Evolutionary conservation across 805 yeast genomes (phyloP).

Genomic region (Martiniozyma abietophila): DNA sequence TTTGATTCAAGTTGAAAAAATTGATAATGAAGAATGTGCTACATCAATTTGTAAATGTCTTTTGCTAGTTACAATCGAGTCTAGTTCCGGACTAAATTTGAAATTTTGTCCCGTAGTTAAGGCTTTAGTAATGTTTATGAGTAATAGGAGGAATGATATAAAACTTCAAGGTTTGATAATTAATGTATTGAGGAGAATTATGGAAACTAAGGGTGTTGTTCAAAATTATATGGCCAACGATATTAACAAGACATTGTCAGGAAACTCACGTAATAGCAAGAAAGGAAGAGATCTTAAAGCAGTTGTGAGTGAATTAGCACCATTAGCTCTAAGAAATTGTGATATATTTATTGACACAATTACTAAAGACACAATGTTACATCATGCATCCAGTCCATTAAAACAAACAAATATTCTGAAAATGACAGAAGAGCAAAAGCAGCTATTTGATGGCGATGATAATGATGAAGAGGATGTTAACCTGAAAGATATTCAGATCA

Average conservation of each 20-base stretch:
- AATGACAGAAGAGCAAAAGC: conserved; percentile 19
- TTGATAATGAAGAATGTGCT: conserved; percentile 39
- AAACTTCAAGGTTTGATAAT: conserved; percentile 39
- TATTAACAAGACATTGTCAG: conserved; percentile 32
- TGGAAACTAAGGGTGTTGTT: conserved; percentile 50
- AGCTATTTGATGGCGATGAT: conserved; percentile 4
- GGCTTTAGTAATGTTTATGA: conserved; percentile 36
- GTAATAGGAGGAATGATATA: conserved; percentile 27
- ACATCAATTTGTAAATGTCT: conserved; percentile 45
- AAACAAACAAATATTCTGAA: conserved; percentile 14
- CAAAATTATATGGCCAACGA: conserved; percentile 42
- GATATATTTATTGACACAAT: conserved; percentile 19
- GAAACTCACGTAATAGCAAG: conserved; percentile 12
- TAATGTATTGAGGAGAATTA: conserved; percentile 55
- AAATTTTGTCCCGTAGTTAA: conserved; percentile 27
- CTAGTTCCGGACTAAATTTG: not conserved
- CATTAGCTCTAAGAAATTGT: conserved; percentile 33
- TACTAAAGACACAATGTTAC: conserved; percentile 12
- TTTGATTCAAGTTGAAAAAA: conserved; percentile 31
- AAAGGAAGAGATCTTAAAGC: conserved; percentile 31
- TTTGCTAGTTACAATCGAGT: conserved; percentile 35
- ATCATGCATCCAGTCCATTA: conserved; percentile 11
- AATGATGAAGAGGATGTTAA: conserved; percentile 13
- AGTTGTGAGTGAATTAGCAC: conserved; percentile 40
- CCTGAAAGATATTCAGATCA: conserved; percentile 20